Percentiles rank a stretch among this genome's conserved stretches.
These are phyloP conservation scores for Malus hybrid DNA, from an alignment of 331 rosid genomes.

Conservation along the genomic window DNA sequence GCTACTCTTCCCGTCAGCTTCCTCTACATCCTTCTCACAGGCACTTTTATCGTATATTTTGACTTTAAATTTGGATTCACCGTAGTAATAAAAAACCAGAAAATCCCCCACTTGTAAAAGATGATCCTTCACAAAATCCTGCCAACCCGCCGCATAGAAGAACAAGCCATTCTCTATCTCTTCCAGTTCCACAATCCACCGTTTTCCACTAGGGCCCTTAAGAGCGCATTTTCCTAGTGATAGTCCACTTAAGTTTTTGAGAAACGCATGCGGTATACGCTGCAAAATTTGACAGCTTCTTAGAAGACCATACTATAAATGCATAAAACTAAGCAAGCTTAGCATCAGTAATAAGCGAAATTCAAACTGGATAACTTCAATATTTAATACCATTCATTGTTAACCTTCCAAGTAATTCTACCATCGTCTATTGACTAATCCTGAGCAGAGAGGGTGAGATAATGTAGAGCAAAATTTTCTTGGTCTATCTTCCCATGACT, in stretches of 20 bases:
- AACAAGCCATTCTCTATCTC: not conserved
- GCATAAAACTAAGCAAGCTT: not conserved
- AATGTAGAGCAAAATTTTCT: no score
- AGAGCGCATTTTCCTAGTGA: not conserved
- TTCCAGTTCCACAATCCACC: not conserved
- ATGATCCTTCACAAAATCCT: conserved; percentile 6
- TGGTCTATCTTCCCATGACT: no score
- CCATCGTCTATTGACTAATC: no score
- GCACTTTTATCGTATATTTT: not conserved
- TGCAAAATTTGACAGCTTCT: not conserved
- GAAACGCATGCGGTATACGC: conserved; percentile 2
- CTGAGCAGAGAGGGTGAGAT: no score
- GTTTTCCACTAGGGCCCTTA: not conserved
- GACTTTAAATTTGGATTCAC: not conserved
- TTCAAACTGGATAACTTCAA: not conserved
- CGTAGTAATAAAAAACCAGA: not conserved
- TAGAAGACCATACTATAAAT: no score
- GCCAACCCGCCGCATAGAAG: conserved; percentile 2
- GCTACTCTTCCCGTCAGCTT: not conserved
- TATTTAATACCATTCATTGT: not conserved
- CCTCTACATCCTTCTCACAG: not conserved
- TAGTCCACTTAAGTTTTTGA: not conserved
- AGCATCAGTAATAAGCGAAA: not conserved
- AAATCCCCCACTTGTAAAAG: not conserved
- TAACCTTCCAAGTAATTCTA: not conserved